A percentile compares a stretch with the other conserved stretches of the same genome.
Conservation (phyloP, 78 protist species). For the Dictyostelium capitatum region DNA sequence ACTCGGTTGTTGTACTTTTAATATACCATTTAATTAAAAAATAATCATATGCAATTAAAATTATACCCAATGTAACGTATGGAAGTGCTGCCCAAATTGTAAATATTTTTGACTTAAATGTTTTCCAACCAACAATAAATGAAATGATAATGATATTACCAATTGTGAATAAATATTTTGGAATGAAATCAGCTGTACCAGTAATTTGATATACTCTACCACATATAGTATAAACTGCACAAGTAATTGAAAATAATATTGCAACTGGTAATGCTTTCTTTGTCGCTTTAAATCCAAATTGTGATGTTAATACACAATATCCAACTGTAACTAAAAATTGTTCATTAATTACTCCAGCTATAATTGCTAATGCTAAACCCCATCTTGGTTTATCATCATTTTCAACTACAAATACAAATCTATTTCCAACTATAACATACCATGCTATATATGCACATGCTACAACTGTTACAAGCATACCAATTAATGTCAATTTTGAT, state of each 20-base stretch:
- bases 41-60: constrained; percentile 32
- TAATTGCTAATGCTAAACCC: constrained; percentile 8
- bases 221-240: neutral
- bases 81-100: constrained; percentile 18
- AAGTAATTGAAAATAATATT: neutral
- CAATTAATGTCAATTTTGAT: neutral
- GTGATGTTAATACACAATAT: constrained; percentile 3
- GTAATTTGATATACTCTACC: neutral
- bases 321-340: constrained; percentile 21
- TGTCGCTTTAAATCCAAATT: constrained; percentile 36
- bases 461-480: neutral
- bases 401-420: neutral
- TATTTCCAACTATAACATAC: constrained; percentile 34
- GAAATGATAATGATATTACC: constrained; percentile 17
- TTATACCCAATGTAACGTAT: constrained; percentile 7
- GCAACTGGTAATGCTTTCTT: constrained; percentile 11
- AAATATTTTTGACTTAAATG: constrained; percentile 5
- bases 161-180: constrained; percentile 13
- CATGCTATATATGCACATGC: constrained; percentile 35
- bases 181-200: constrained; percentile 5
- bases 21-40: constrained; percentile 30
- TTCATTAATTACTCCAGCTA: constrained; percentile 26
- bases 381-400: constrained; percentile 3
- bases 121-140: constrained; percentile 3
- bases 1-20: constrained; percentile 14